Evolutionary conservation across 1,284 basidiomycete genomes (phyloP), one percentile per base, ranked within the genome.

Genomic region (Grifola frondosa): DNA sequence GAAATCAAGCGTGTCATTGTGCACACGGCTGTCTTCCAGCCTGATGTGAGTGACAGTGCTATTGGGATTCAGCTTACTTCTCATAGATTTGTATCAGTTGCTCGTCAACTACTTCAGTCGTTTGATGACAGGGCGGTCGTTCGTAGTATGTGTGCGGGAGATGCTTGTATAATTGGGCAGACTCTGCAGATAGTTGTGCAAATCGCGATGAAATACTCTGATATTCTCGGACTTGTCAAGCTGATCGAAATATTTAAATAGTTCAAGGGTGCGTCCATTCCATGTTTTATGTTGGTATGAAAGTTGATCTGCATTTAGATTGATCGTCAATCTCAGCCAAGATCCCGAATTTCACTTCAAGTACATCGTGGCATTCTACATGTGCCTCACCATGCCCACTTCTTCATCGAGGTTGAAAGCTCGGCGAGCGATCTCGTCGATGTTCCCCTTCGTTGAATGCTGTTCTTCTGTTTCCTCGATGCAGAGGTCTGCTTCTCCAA

Each of bases 331-430:
- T 71, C 79, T 99, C 53, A 91, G 87, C 64, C 82, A 91, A 64
- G 97, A 99, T 67, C 78, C 92, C 16, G 97, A 99, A 67, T 96
- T 99, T 6, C 91, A 97, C 75, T 99, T 97, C 84, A 98, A 99
- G 77, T 99, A 98, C 71, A 97, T 99, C 62, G 96, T 98, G 65
- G 96, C 96, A 84, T 60, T 73, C 84, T n/a, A 73, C 73, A 13
- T 85, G 30, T 79, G 89, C 23, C 71, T 92, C 30, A 91, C 88
- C 10, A 86, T 90, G 84, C 89, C 90, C 1, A 91, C 86, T 0
- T 66, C 68, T 5, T 77, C 75, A 10, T 72, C 80, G 5, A 78
- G 85, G 29, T 65, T 81, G 17, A 90, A 87, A 65, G 70, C 78
- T 6, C 76, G 91, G 17, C 80, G 86, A 19, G 68, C 88, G 0